Conservation (phyloP, 2,329 filamentous ascomycete species). For the Beauveria sp. region DNA sequence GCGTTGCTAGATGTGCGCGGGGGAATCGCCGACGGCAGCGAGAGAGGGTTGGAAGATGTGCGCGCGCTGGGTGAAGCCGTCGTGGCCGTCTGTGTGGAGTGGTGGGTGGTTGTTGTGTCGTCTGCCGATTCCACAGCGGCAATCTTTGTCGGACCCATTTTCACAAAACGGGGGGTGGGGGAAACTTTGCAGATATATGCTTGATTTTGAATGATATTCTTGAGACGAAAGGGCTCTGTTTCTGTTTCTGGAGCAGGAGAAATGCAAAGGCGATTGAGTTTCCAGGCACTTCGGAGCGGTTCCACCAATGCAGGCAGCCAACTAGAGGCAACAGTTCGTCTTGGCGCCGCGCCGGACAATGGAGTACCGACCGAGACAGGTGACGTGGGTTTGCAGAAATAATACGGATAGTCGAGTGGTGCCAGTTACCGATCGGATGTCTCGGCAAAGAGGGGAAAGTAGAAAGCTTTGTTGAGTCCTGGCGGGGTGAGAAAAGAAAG, state of each 20-base stretch:
- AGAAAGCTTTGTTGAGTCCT: no score
- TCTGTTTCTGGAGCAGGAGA: background rate
- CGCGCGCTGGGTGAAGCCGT: background rate
- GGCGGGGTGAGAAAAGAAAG: no score
- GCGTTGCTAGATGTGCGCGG: conserved; percentile 58
- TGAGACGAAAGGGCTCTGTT: background rate
- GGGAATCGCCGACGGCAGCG: conserved; percentile 57
- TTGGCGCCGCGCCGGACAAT: no score
- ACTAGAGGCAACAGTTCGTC: no score
- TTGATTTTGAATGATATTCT: background rate
- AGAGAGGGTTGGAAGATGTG: conserved; percentile 30
- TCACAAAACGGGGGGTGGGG: background rate
- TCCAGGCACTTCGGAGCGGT: background rate
- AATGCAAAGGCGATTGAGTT: background rate
- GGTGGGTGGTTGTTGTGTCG: background rate
- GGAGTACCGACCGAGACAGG: no score
- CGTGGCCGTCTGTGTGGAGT: background rate
- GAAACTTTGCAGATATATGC: no score
- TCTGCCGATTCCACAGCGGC: background rate
- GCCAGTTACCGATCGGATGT: no score
- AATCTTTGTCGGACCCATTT: background rate
- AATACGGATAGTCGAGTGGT: no score
- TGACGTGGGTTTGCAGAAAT: no score
- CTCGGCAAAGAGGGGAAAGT: no score
- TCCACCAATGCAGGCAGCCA: background rate